Base-by-base conservation (phyloP, 1,284 basidiomycete species). In the Paramarasmius palmivorus region DNA sequence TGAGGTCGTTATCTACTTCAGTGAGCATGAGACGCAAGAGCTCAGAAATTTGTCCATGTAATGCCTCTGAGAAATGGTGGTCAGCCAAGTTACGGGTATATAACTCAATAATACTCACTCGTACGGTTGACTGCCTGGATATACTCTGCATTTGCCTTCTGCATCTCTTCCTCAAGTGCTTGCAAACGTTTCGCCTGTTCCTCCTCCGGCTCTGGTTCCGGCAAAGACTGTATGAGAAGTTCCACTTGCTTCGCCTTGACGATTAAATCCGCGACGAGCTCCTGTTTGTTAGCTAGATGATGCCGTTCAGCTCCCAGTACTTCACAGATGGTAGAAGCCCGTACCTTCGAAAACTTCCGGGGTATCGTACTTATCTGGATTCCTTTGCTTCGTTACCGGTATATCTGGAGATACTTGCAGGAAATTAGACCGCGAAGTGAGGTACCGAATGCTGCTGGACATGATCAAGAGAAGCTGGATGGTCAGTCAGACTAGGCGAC, bases 231-330 rank as follows among this genome's bases (percentile, higher is more conserved):
- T 39, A 93, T 90, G 45, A 93, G 77, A 59, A 82, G 86, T 61
- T 93, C 87, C 41, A 93, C 80, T 65, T 93, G 90, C 63, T 93
- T 93, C 15, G 90, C 90, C 64, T 93, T 93, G 32, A 84, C 77
- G 40, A 93, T 78, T 38, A 93, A 73, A 62, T 93, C 91, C 17
- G 79, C 75, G 3, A 92, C 88, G 15, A 93, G 82, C 66, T 93
- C 90, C 58, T 81, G 85, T 67, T 87, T 83, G 70, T 90, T 92
- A 7, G 82, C 90, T 92, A n/a, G 61, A 19, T 12, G 3, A 26
- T 29, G 10, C 23, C 12, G 17, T n/a, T 10, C 9, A 44, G 10
- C 39, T 10, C 2, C 44, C 25, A 2, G n/a, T 32, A 29, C 42
- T 34, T 26, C 35, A 40, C 34, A 23, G 41, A n/a, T 26, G 32